Conservation (phyloP, 1,284 basidiomycete species). For the Athelia psychrophila region DNA sequence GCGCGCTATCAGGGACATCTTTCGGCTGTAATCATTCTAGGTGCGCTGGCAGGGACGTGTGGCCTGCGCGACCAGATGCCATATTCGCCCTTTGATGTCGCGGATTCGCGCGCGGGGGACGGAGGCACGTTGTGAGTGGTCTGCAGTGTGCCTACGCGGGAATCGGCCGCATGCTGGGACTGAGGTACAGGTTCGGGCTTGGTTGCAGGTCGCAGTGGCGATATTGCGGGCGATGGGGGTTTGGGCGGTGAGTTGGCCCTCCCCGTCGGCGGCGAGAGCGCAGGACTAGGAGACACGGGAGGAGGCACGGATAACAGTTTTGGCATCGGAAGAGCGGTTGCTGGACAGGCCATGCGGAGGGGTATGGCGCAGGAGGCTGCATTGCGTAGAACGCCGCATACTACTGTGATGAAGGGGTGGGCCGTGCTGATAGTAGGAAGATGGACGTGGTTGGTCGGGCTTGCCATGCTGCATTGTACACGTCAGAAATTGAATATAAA, state of each 20-base stretch:
- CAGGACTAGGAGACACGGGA: constrained; percentile 16
- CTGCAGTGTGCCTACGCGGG: not conserved
- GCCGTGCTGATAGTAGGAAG: no score
- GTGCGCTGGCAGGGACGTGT: constrained; percentile 53
- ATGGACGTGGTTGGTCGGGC: no score
- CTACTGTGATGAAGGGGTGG: no score
- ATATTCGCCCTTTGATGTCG: constrained; percentile 28
- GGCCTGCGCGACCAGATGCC: constrained; percentile 71
- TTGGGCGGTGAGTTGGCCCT: not conserved
- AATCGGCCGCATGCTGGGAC: constrained; percentile 11
- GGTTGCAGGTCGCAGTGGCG: not conserved
- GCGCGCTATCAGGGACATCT: constrained; percentile 48
- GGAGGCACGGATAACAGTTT: constrained; percentile 36
- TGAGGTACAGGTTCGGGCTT: constrained; percentile 8
- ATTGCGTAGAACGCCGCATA: not conserved
- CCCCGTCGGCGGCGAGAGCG: not conserved
- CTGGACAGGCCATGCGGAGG: constrained; percentile 33
- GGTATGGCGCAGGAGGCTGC: constrained; percentile 9
- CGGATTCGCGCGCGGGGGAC: not conserved
- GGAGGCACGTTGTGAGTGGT: not conserved
- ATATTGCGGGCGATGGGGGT: no score
- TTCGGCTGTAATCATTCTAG: constrained; percentile 63
- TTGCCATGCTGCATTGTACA: no score
- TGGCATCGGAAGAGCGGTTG: constrained; percentile 32
- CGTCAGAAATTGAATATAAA: no score